phyloP scores from a whole-genome alignment of 176 grass and related monocot species.

The Eleusine coracana region DNA sequence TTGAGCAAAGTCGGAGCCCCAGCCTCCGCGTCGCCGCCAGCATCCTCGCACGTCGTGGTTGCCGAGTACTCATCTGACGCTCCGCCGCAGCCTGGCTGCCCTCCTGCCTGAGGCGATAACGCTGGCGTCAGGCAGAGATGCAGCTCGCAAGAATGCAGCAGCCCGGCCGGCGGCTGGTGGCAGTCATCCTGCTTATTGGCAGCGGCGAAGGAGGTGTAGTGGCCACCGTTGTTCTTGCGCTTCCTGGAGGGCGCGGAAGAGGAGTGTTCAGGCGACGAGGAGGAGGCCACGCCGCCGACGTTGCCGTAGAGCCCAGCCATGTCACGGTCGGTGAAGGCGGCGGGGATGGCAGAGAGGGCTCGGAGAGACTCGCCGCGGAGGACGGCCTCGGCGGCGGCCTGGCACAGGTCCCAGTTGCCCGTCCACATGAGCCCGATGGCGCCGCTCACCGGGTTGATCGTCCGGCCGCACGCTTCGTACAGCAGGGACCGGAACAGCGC shows the following conservation, averaged over 20 bases:
- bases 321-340: conserved; percentile 47
- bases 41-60: conserved; percentile 63
- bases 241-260: conserved; percentile 44
- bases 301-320: conserved; percentile 55
- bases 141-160: conserved; percentile 55
- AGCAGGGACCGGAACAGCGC: conserved; percentile 71
- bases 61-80: conserved; percentile 64
- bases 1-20: conserved; percentile 48
- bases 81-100: conserved; percentile 12
- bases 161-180: not conserved
- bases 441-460: conserved; percentile 81
- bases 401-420: conserved; percentile 85
- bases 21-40: conserved; percentile 20
- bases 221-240: conserved; percentile 2
- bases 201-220: not conserved
- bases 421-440: conserved; percentile 77
- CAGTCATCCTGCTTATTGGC: not conserved
- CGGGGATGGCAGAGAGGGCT: conserved; percentile 43
- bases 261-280: conserved; percentile 43
- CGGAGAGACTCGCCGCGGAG: conserved; percentile 62
- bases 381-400: conserved; percentile 69
- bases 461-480: conserved; percentile 81
- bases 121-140: conserved; percentile 64
- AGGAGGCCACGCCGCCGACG: conserved; percentile 30
- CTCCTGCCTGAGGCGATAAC: conserved; percentile 21